Evolutionary conservation across 192 early-diverging fungal genomes (phyloP), one percentile per base, ranked within the genome.

Genomic region (Coemansia pectinata): DNA sequence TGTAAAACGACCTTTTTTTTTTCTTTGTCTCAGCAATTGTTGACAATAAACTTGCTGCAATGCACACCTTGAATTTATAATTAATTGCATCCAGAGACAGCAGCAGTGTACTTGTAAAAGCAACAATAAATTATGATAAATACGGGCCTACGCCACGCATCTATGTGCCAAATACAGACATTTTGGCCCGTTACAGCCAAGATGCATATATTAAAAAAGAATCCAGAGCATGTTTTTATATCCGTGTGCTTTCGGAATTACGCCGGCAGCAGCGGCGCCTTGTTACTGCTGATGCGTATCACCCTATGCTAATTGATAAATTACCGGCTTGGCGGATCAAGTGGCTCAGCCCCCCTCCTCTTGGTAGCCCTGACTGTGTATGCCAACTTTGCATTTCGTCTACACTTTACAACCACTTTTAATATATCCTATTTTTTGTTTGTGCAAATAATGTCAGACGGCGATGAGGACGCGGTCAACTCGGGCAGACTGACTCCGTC

Each of bases 381-480:
- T n/a, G 12, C 48, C n/a, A 17, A 17, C 8, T 41, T 41, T 41
- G 23, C 10, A 19, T 62, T 62, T 31, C 15, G 1, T 14, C 12
- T 3, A 41, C 40, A 41, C 40, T 1, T 27, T 27, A 27, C 1
- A 27, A 27, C 40, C 10, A 9, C 11, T 39, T 38, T 65, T 47
- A 14, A 14, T 11, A 6, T 9, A 1, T 69, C 33, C 27, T 27
- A 27, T 45, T 31, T 62, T 69, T 48, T 34, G 25, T 42, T 15
- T 10, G 21, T 25, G n/a, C 17, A n/a, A n/a, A 64, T 34, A 44
- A 75, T 75, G 73, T 75, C 73, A 7, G 73, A 70, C 23, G 69
- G 69, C 60, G 73, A 62, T 17, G 73, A 75, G 45, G 73, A 74
- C 61, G 5, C 4, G 4, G 31, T 19, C 38, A 19, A n/a, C 31